Percentiles rank a stretch among this genome's conserved stretches.
Evolutionary conservation across 306 rosid genomes (phyloP).

Genomic region (Castanospermum australe): DNA sequence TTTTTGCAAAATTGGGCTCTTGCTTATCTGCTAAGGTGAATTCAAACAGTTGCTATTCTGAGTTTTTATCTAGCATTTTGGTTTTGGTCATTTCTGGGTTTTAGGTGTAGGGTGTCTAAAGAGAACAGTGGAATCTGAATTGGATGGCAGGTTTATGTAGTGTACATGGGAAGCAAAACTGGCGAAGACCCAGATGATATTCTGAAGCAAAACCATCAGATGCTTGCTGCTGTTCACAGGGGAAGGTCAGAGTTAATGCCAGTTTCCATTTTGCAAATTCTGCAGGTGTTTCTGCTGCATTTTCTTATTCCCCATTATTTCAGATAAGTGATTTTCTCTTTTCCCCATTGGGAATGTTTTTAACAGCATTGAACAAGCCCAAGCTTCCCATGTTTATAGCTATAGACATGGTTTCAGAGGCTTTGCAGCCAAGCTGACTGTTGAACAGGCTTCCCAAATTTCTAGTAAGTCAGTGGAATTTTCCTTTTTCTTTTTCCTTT

Average conservation of each 20-base stretch:
- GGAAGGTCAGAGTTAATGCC: slow-evolving; percentile 51
- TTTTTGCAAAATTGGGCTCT: slow-evolving; percentile 38
- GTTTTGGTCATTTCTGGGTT: neutral
- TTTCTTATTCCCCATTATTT: neutral
- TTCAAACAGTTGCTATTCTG: neutral
- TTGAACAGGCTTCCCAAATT: slow-evolving; percentile 67
- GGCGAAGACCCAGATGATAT: slow-evolving; percentile 56
- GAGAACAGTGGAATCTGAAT: neutral
- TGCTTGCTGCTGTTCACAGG: slow-evolving; percentile 67
- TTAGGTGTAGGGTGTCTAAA: neutral
- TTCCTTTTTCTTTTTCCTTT: neutral
- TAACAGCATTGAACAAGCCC: slow-evolving; percentile 65
- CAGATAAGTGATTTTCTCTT: neutral
- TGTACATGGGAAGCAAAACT: slow-evolving; percentile 83
- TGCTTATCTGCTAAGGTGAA: slow-evolving; percentile 63
- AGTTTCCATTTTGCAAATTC: neutral
- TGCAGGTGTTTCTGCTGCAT: neutral
- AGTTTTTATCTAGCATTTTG: neutral
- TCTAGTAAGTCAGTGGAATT: slow-evolving; percentile 46
- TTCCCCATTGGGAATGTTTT: neutral
- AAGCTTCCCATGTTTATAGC: slow-evolving; percentile 71
- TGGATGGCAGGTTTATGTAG: slow-evolving; percentile 69
- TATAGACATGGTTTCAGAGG: slow-evolving; percentile 74
- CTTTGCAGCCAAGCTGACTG: slow-evolving; percentile 80
- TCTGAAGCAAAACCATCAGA: slow-evolving; percentile 58